A percentile compares a stretch with the other conserved stretches of the same genome.
Conservation (phyloP, 176 grass and related monocot species). For the Oryza officinalis region DNA sequence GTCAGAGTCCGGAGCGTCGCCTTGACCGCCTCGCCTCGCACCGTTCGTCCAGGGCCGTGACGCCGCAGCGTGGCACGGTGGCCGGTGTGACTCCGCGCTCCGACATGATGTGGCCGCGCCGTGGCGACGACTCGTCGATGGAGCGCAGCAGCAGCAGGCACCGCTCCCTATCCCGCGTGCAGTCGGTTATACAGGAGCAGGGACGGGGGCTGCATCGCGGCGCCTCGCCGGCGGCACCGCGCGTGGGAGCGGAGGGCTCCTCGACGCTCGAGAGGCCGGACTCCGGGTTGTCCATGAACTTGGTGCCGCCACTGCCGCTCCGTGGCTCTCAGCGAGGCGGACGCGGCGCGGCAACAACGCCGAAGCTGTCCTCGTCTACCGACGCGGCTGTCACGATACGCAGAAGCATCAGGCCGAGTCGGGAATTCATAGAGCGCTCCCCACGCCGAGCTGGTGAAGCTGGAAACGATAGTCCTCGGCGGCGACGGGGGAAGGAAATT, state of each 20-base stretch:
- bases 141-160: neutral
- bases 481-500: neutral
- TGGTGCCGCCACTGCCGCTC: neutral
- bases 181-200: neutral
- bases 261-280: neutral
- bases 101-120: neutral
- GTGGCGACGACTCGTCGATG: neutral
- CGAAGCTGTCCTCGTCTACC: constrained; percentile 27
- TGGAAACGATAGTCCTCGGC: neutral
- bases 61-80: neutral
- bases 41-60: neutral
- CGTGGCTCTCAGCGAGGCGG: neutral
- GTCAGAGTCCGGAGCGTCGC: neutral
- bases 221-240: neutral
- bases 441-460: neutral
- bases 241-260: neutral
- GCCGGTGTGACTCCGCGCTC: neutral
- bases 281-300: neutral
- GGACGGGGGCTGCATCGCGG: neutral
- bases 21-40: neutral
- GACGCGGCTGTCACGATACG: constrained; percentile 1
- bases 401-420: constrained; percentile 10
- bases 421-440: neutral
- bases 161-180: neutral
- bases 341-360: neutral